A percentile compares a stretch with the other conserved stretches of the same genome.
Conservation (phyloP, 31 red algal species). For the Asparagopsis taxiformis region DNA sequence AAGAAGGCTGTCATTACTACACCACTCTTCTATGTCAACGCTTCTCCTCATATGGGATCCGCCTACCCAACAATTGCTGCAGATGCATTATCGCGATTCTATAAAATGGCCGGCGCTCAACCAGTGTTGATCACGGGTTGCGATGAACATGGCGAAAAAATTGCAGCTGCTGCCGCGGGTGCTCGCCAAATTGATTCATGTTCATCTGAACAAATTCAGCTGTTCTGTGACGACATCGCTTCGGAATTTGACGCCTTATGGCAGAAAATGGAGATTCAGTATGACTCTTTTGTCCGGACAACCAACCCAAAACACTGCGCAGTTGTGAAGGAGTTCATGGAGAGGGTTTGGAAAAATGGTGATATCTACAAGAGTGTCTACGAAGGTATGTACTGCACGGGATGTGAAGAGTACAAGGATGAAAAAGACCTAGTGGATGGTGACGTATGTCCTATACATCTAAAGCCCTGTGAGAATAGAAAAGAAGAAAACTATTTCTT, state of each 20-base stretch:
- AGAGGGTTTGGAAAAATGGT: constrained; percentile 76
- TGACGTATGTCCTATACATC: constrained; percentile 85
- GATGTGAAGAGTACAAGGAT: constrained; percentile 99
- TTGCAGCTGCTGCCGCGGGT: constrained; percentile 74
- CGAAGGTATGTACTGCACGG: constrained; percentile 95
- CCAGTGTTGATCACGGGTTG: constrained; percentile 79
- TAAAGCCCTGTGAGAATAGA: constrained; percentile 40
- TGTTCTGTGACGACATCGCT: constrained; percentile 81
- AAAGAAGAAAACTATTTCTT: constrained; percentile 99
- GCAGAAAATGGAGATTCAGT: constrained; percentile 63
- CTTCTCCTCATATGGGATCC: constrained; percentile 92
- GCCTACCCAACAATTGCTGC: constrained; percentile 92
- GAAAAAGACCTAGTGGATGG: constrained; percentile 66
- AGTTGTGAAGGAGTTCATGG: constrained; percentile 86
- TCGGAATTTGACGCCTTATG: constrained; percentile 71
- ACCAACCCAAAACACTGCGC: constrained; percentile 53
- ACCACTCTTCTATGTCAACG: constrained; percentile 95
- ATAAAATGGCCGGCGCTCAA: constrained; percentile 56
- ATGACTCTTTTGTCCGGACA: constrained; percentile 93
- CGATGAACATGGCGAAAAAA: constrained; percentile 99
- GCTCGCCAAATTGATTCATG: background rate
- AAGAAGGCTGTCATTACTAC: constrained; percentile 91
- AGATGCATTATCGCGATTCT: constrained; percentile 82
- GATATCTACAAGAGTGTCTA: constrained; percentile 96
- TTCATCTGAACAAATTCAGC: constrained; percentile 17